Evolutionary conservation across 2,329 filamentous ascomycete species (phyloP).

Genomic region (Westerdykella aurantiaca): DNA sequence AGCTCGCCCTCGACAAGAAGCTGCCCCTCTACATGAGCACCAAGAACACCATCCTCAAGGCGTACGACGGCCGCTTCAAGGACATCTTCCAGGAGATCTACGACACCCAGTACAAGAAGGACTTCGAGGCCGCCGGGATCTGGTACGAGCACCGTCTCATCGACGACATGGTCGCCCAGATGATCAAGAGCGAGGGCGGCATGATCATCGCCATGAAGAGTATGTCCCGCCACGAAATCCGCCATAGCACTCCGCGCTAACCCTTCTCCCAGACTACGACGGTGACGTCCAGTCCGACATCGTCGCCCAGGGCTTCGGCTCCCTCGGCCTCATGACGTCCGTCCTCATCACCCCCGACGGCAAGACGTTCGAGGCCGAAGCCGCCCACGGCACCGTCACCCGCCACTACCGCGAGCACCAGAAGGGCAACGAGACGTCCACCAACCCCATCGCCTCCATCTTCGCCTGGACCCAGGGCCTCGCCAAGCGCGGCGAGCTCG

Average conservation of each 20-base stretch:
- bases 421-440: conserved; percentile 94
- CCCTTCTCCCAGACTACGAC: conserved; percentile 70
- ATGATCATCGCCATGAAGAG: conserved; percentile 99
- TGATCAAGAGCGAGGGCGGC: conserved; percentile 97
- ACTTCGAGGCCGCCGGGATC: conserved; percentile 86
- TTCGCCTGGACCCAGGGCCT: conserved; percentile 98
- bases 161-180: conserved; percentile 99
- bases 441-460: conserved; percentile 97
- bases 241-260: conserved; percentile 7
- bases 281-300: conserved; percentile 98
- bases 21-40: conserved; percentile 99
- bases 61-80: conserved; percentile 98
- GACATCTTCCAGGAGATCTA: conserved; percentile 99
- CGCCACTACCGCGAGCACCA: conserved; percentile 99
- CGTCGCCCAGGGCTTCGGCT: conserved; percentile 96
- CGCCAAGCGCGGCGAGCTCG: conserved; percentile 85
- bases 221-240: conserved; percentile 33
- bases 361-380: conserved; percentile 95
- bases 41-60: conserved; percentile 99
- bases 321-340: conserved; percentile 96
- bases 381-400: conserved; percentile 95
- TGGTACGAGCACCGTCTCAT: conserved; percentile 99
- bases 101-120: conserved; percentile 75
- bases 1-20: conserved; percentile 80
- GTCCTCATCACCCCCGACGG: conserved; percentile 95